A percentile compares a stretch with the other conserved stretches of the same genome.
Evolutionary conservation across 2,329 filamentous ascomycete species (phyloP).

Genomic region (Alternaria gaisen): DNA sequence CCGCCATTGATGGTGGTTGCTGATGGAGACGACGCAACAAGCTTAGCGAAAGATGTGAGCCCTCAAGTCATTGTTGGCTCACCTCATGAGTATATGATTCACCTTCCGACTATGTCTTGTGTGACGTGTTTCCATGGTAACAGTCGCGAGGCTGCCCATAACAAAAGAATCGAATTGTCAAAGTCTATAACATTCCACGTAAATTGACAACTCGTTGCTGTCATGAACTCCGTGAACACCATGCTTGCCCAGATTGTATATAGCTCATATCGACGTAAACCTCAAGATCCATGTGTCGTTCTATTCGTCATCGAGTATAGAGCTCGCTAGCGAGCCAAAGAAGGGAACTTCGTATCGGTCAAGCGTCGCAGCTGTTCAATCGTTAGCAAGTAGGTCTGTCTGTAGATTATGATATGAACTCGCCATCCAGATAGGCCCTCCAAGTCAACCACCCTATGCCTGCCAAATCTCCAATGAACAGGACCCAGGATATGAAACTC

Average conservation of each 20-base stretch:
- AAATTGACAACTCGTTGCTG: background rate
- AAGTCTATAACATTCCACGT: background rate
- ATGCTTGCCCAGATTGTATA: slow-evolving; percentile 5
- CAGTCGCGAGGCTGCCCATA: background rate
- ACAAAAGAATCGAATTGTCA: background rate
- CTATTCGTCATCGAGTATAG: slow-evolving; percentile 87
- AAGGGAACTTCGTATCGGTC: slow-evolving; percentile 84
- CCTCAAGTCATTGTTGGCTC: no score
- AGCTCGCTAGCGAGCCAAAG: slow-evolving; percentile 84
- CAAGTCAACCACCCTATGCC: slow-evolving; percentile 80
- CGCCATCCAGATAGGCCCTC: slow-evolving; percentile 85
- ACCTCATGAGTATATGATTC: no score
- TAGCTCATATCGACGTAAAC: background rate
- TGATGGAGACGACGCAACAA: no score
- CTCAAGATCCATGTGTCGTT: background rate
- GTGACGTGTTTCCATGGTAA: no score
- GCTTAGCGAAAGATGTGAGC: no score
- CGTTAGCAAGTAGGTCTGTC: slow-evolving; percentile 14
- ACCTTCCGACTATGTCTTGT: no score
- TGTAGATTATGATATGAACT: slow-evolving; percentile 41
- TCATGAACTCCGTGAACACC: slow-evolving; percentile 22
- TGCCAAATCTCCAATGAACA: slow-evolving; percentile 78
- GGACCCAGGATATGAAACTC: slow-evolving; percentile 79
- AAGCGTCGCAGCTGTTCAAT: slow-evolving; percentile 65
- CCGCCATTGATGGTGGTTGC: no score